Percentiles rank a stretch among this genome's conserved stretches.
phyloP scores from a whole-genome alignment of 768 basidiomycete species.

The Leccinum uliginosum region DNA sequence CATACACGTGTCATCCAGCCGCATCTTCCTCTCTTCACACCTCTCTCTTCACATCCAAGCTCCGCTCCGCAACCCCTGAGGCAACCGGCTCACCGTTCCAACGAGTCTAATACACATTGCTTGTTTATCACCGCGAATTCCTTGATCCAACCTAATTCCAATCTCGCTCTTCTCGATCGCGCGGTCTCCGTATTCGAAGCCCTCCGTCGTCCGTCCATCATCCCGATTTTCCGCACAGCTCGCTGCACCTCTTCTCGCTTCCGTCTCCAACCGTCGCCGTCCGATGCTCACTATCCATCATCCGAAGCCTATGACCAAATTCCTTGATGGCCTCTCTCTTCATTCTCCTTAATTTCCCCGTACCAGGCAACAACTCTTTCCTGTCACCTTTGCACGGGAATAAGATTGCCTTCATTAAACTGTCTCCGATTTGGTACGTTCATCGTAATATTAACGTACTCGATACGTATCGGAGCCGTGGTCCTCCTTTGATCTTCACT shows the following conservation, averaged over 20 bases:
- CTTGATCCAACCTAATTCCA: slow-evolving; percentile 21
- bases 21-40: slow-evolving; percentile 12
- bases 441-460: slow-evolving; percentile 25
- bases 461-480: slow-evolving; percentile 25
- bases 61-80: slow-evolving; percentile 7
- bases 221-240: slow-evolving; percentile 19
- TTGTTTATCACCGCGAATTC: slow-evolving; percentile 11
- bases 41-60: slow-evolving; percentile 16
- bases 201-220: slow-evolving; percentile 8
- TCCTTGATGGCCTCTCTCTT: neutral
- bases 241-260: slow-evolving; percentile 5
- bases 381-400: slow-evolving; percentile 14
- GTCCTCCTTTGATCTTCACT: slow-evolving; percentile 19
- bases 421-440: slow-evolving; percentile 17
- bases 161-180: slow-evolving; percentile 22
- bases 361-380: slow-evolving; percentile 3
- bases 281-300: slow-evolving; percentile 7
- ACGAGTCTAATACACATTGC: slow-evolving; percentile 3
- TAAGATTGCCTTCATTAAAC: slow-evolving; percentile 21
- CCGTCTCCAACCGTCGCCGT: neutral
- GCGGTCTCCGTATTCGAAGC: slow-evolving; percentile 18
- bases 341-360: slow-evolving; percentile 5
- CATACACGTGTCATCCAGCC: slow-evolving; percentile 23
- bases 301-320: slow-evolving; percentile 14
- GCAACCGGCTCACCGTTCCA: slow-evolving; percentile 6